Evolutionary conservation across 179 eudicot species (phyloP).

Genomic region (Spergularia azorica): DNA sequence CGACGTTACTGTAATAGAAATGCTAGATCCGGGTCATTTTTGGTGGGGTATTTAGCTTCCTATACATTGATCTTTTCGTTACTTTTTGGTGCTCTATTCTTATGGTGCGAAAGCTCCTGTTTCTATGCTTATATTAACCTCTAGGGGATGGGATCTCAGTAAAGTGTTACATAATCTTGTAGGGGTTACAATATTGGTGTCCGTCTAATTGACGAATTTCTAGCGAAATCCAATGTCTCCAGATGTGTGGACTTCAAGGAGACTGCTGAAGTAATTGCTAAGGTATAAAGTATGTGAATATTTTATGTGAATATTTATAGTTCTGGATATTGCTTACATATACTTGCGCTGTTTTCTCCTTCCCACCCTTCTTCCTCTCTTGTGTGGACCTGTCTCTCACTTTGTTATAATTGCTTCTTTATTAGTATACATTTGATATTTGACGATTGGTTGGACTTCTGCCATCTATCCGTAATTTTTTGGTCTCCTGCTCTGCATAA

Average conservation of each 20-base stretch:
- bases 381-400: background rate
- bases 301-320: no score
- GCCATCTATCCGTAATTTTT: background rate
- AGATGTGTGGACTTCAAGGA: constrained; percentile 97
- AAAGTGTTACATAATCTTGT: constrained; percentile 23
- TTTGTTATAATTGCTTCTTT: background rate
- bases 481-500: background rate
- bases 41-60: no score
- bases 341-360: background rate
- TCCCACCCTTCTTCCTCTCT: background rate
- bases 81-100: no score
- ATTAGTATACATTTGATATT: background rate
- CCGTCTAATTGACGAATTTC: constrained; percentile 86
- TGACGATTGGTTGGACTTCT: background rate
- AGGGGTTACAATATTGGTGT: constrained; percentile 99
- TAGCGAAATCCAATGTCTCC: constrained; percentile 95
- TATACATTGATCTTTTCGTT: no score
- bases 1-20: no score
- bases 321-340: background rate
- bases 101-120: no score
- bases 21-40: no score
- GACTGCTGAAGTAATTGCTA: constrained; percentile 98
- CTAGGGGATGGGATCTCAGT: constrained; percentile 2
- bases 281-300: constrained; percentile 41
- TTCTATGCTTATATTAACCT: background rate